Conservation (phyloP, 441 rosid species). For the Populus hybrid region DNA sequence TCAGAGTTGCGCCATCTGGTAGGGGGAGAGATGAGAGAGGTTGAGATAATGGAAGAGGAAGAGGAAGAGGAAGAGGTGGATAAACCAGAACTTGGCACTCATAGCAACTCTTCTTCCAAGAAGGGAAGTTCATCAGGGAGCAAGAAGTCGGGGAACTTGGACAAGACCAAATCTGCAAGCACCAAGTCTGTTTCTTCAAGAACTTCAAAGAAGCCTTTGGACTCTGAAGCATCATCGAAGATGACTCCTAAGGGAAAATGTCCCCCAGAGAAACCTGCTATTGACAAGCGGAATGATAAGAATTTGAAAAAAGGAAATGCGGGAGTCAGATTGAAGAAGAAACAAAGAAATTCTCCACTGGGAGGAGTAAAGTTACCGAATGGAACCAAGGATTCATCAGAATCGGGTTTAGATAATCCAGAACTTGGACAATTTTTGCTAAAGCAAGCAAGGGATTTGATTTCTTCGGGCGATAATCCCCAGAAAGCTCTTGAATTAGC, state of each 20-base stretch:
- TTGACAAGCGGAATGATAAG: slow-evolving; percentile 39
- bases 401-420: slow-evolving; percentile 37
- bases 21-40: too few species aligned
- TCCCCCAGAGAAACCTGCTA: slow-evolving; percentile 29
- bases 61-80: too few species aligned
- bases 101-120: slow-evolving; percentile 41
- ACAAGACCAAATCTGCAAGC: slow-evolving; percentile 37
- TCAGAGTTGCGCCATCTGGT: too few species aligned
- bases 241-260: slow-evolving; percentile 40
- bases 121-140: slow-evolving; percentile 38
- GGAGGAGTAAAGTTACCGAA: slow-evolving; percentile 28
- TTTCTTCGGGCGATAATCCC: slow-evolving; percentile 65
- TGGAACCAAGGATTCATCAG: slow-evolving; percentile 26
- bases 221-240: slow-evolving; percentile 34
- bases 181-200: slow-evolving; percentile 43
- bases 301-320: slow-evolving; percentile 39
- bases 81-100: slow-evolving; percentile 38
- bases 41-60: too few species aligned
- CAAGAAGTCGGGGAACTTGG: slow-evolving; percentile 42
- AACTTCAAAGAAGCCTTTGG: slow-evolving; percentile 30
- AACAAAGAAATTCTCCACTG: slow-evolving; percentile 22
- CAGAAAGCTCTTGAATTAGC: slow-evolving; percentile 70
- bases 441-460: slow-evolving; percentile 66
- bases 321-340: slow-evolving; percentile 32
- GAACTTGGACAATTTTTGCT: slow-evolving; percentile 66